Conservation (phyloP, 2,329 filamentous ascomycete species). For the Venturia effusa region DNA sequence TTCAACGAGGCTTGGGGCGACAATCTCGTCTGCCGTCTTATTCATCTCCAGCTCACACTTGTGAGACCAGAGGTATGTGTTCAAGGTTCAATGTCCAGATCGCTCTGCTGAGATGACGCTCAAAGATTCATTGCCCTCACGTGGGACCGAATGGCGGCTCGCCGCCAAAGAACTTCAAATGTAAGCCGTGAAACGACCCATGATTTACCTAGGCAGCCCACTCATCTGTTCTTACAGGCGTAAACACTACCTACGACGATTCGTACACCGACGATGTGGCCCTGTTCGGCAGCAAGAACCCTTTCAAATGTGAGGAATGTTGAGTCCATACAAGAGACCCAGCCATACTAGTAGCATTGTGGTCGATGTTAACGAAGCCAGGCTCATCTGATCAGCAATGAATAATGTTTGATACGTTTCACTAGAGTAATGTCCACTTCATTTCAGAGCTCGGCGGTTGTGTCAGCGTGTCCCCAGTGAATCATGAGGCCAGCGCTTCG, state of each 20-base stretch:
- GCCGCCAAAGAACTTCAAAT: slow-evolving; percentile 15
- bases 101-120: neutral
- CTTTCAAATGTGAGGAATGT: slow-evolving; percentile 13
- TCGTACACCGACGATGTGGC: slow-evolving; percentile 19
- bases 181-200: slow-evolving; percentile 1
- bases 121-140: slow-evolving; percentile 20
- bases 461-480: too few relatives aligned
- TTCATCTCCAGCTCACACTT: slow-evolving; percentile 29
- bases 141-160: slow-evolving; percentile 20
- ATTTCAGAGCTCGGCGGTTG: too few relatives aligned
- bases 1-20: slow-evolving; percentile 35
- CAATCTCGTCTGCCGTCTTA: slow-evolving; percentile 32
- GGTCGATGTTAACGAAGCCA: too few relatives aligned
- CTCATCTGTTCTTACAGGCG: neutral
- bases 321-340: neutral
- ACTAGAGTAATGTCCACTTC: too few relatives aligned
- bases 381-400: too few relatives aligned
- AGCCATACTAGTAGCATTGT: too few relatives aligned
- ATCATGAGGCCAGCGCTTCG: too few relatives aligned
- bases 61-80: slow-evolving; percentile 17
- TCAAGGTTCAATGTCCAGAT: neutral
- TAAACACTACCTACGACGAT: slow-evolving; percentile 18
- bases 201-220: neutral
- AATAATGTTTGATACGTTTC: too few relatives aligned
- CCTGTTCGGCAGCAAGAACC: slow-evolving; percentile 14